A percentile compares a stretch with the other conserved stretches of the same genome.
phyloP scores from a whole-genome alignment of 169 alveolate species.

The Babesia microti region DNA sequence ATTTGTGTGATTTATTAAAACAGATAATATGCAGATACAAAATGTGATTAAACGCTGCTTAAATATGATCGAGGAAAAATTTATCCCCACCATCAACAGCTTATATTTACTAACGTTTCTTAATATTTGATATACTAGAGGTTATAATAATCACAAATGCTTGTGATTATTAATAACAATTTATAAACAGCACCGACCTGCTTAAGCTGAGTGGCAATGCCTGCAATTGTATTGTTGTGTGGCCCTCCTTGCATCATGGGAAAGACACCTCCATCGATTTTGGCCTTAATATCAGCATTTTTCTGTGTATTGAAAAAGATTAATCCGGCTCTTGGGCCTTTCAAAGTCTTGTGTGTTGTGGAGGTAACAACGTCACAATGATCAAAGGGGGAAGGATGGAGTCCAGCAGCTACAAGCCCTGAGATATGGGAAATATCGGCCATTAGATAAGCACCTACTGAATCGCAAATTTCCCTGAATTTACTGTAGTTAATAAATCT shows the following conservation, averaged over 20 bases:
- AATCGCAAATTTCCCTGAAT: constrained; percentile 83
- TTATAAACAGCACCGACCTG: constrained; percentile 47
- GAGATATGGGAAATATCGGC: constrained; percentile 96
- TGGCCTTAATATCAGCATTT: constrained; percentile 69
- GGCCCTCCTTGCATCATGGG: constrained; percentile 97
- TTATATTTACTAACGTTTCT: no score
- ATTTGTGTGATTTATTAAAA: no score
- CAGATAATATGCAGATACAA: no score
- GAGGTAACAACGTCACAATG: constrained; percentile 92
- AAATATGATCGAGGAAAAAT: no score
- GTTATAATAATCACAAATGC: no score
- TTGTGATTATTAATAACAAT: no score
- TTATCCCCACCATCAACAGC: no score
- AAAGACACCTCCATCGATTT: constrained; percentile 86
- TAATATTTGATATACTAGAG: no score
- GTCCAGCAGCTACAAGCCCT: constrained; percentile 86
- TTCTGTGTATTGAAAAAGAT: constrained; percentile 78
- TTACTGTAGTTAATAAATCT: constrained; percentile 76
- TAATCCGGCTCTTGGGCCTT: constrained; percentile 93
- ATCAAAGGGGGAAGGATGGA: constrained; percentile 78
- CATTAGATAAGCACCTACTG: constrained; percentile 85
- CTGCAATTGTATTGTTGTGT: constrained; percentile 78
- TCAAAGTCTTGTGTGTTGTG: constrained; percentile 92
- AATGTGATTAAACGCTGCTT: no score
- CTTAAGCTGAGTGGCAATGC: constrained; percentile 71